Conservation (phyloP, 768 basidiomycete genomes). For the Hericium rajendrae region DNA sequence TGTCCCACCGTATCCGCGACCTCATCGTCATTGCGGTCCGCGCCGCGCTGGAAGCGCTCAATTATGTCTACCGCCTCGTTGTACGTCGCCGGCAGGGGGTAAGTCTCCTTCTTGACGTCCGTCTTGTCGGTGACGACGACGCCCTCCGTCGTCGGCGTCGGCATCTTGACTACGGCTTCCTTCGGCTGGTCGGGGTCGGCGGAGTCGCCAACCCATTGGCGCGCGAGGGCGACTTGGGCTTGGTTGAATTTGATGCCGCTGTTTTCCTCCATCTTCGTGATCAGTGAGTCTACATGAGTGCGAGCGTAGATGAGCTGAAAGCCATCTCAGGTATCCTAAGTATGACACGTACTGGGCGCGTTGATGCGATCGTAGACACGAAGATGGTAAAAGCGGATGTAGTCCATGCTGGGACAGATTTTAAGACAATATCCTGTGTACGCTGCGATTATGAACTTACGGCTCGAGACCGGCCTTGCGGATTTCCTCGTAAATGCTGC, state of each 20-base stretch:
- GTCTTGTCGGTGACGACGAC: slow-evolving; percentile 45
- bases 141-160: slow-evolving; percentile 40
- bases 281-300: slow-evolving; percentile 32
- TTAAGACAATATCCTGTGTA: background rate
- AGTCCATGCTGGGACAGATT: slow-evolving; percentile 46
- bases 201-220: slow-evolving; percentile 55
- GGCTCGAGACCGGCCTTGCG: slow-evolving; percentile 71
- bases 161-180: slow-evolving; percentile 49
- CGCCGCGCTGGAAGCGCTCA: slow-evolving; percentile 60
- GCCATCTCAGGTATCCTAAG: background rate
- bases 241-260: slow-evolving; percentile 76
- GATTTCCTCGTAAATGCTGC: slow-evolving; percentile 78
- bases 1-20: slow-evolving; percentile 76
- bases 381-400: slow-evolving; percentile 88
- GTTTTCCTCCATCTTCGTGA: slow-evolving; percentile 60
- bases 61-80: slow-evolving; percentile 65
- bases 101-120: slow-evolving; percentile 45
- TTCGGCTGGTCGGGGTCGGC: slow-evolving; percentile 29
- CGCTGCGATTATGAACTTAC: slow-evolving; percentile 33
- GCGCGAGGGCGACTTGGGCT: slow-evolving; percentile 79
- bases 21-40: slow-evolving; percentile 45
- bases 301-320: too few relatives aligned
- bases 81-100: slow-evolving; percentile 55
- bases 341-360: slow-evolving; percentile 44
- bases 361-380: slow-evolving; percentile 88